These are phyloP conservation scores for Cryphonectria japonica DNA, from an alignment of 2,329 filamentous ascomycete species.

Conservation along the genomic window DNA sequence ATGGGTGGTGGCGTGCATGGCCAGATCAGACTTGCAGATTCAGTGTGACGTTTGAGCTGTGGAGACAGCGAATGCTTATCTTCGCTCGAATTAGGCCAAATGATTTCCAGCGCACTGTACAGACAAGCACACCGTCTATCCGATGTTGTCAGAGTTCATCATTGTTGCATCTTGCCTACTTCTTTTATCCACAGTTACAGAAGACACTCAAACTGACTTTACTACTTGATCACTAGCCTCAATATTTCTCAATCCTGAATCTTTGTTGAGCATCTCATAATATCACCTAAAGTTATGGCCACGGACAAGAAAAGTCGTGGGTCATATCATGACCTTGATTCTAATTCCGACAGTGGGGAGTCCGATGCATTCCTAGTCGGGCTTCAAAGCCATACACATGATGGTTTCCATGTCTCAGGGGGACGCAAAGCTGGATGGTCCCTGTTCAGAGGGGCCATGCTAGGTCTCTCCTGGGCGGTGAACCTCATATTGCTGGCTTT, in stretches of 20 bases:
- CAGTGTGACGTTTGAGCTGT: background rate
- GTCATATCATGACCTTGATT: conserved; percentile 12
- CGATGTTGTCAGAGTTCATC: background rate
- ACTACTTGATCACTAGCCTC: background rate
- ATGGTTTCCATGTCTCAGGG: background rate
- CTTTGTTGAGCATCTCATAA: background rate
- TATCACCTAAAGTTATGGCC: background rate
- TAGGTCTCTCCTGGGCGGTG: background rate
- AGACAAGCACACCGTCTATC: background rate
- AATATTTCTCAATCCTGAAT: no score
- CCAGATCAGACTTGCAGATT: background rate
- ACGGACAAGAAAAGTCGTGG: background rate
- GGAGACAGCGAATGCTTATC: background rate
- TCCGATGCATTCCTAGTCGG: conserved; percentile 7
- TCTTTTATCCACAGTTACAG: background rate
- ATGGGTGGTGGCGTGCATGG: background rate
- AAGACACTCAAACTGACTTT: background rate
- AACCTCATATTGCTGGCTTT: background rate
- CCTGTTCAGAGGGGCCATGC: background rate
- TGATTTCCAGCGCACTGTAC: background rate
- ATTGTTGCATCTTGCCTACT: background rate
- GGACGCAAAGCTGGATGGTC: background rate
- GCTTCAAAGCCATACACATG: background rate
- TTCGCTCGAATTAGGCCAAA: background rate
- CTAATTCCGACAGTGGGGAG: conserved; percentile 11